Percentiles rank a stretch among this genome's conserved stretches.
Evolutionary conservation across 352 stramenopile species (phyloP).

Genomic region (Globisporangium barbulae): DNA sequence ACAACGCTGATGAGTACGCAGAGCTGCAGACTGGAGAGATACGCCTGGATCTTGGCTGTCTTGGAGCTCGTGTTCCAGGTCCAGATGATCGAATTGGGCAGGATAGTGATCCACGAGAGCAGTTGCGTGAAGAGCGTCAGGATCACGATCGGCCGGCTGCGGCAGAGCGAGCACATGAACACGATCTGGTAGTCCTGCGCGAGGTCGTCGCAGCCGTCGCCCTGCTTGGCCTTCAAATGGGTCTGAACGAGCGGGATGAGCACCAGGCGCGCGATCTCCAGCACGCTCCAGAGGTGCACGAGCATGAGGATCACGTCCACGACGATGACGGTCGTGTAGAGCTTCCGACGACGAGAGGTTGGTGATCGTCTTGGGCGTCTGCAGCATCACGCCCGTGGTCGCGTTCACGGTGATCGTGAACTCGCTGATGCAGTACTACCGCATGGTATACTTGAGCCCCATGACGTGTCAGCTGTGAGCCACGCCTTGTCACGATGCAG

Average conservation of each 20-base stretch:
- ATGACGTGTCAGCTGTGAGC: constrained; percentile 41
- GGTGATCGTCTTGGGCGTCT: constrained; percentile 12
- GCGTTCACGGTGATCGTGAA: constrained; percentile 14
- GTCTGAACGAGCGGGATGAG: constrained; percentile 17
- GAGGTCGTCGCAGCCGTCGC: constrained; percentile 23
- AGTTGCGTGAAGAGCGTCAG: constrained; percentile 26
- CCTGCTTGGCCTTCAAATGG: constrained; percentile 13
- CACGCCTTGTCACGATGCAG: constrained; percentile 39
- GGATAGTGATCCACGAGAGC: constrained; percentile 52
- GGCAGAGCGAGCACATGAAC: constrained; percentile 36
- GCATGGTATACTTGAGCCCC: constrained; percentile 37
- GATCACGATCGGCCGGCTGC: constrained; percentile 30
- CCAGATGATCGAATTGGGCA: constrained; percentile 47
- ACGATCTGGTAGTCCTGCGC: constrained; percentile 21
- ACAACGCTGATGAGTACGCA: constrained; percentile 34
- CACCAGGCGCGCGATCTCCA: constrained; percentile 27
- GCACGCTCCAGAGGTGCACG: constrained; percentile 27
- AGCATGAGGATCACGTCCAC: constrained; percentile 28
- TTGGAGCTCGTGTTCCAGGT: constrained; percentile 33
- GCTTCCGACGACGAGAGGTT: constrained; percentile 15
- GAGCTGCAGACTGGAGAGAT: constrained; percentile 31
- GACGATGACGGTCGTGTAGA: constrained; percentile 15
- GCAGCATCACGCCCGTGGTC: background rate
- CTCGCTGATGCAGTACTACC: constrained; percentile 36
- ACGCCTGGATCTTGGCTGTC: constrained; percentile 30